Percentiles rank a stretch among this genome's conserved stretches.
Conservation (phyloP, 306 rosid genomes). For the Inga leiocalycina region DNA sequence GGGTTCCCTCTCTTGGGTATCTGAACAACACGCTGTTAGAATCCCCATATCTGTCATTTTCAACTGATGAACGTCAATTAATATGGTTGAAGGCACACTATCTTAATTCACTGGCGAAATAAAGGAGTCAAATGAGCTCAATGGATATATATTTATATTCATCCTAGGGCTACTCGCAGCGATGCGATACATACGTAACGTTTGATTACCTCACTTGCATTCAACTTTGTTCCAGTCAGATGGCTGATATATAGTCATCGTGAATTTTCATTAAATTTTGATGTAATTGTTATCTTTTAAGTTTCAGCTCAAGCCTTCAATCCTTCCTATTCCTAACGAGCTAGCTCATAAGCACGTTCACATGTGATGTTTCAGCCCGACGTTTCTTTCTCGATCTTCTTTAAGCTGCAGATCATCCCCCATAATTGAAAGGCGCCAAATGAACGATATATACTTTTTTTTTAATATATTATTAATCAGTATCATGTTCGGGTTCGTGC, state of each 20-base stretch:
- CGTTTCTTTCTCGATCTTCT: background rate
- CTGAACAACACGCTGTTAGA: conserved; percentile 45
- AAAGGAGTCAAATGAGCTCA: background rate
- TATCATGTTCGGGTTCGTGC: no score
- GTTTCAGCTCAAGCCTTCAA: background rate
- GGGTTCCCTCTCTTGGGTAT: conserved; percentile 58
- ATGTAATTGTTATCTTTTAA: background rate
- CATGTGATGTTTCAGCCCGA: background rate
- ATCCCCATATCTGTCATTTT: conserved; percentile 47
- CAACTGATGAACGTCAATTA: conserved; percentile 8
- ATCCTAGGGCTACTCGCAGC: background rate
- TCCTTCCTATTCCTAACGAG: background rate
- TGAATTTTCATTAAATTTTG: background rate
- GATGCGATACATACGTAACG: background rate
- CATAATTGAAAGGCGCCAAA: no score
- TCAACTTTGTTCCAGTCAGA: conserved; percentile 10
- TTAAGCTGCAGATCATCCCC: background rate
- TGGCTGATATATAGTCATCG: background rate
- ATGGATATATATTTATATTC: background rate
- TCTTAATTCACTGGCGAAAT: background rate
- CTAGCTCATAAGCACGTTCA: background rate
- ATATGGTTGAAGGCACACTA: no score
- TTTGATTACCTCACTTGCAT: background rate
- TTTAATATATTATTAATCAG: no score
- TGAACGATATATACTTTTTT: no score